phyloP scores from a whole-genome alignment of 148 eudicot species.

The Chenopodium quinoa region DNA sequence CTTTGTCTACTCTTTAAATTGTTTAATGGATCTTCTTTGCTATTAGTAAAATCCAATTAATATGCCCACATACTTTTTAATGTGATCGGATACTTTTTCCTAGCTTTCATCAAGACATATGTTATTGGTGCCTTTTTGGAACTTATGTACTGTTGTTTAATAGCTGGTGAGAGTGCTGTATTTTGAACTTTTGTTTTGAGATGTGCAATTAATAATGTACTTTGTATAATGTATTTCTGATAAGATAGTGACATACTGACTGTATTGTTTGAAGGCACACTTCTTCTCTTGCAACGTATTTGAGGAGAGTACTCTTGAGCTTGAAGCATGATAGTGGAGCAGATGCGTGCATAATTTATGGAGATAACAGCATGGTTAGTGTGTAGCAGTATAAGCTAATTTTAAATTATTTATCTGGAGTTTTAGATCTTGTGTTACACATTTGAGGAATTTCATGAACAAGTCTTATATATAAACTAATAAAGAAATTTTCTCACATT shows the following conservation, averaged over 20 bases:
- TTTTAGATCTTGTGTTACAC: not conserved
- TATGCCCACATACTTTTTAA: too few species aligned
- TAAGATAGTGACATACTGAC: not conserved
- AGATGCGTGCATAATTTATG: constrained; percentile 65
- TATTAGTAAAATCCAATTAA: not conserved
- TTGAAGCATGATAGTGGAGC: constrained; percentile 76
- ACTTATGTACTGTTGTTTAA: too few species aligned
- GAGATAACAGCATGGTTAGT: constrained; percentile 55
- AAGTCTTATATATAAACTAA: not conserved
- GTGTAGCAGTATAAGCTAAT: constrained; percentile 13
- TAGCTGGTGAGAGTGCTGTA: too few species aligned
- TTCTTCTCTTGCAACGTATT: constrained; percentile 62
- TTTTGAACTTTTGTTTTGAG: too few species aligned
- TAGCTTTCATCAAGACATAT: too few species aligned
- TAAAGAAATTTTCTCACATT: not conserved
- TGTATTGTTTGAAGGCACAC: constrained; percentile 58
- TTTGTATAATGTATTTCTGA: too few species aligned
- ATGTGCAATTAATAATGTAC: too few species aligned
- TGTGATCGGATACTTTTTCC: too few species aligned
- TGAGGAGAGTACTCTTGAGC: constrained; percentile 51
- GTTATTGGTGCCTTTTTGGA: too few species aligned
- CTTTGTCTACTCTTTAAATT: not conserved
- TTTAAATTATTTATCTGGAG: not conserved
- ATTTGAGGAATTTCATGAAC: not conserved
- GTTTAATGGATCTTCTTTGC: too few species aligned